Base-by-base conservation (phyloP, 2,329 filamentous ascomycete species). In the Drechslerella dactyloides region DNA sequence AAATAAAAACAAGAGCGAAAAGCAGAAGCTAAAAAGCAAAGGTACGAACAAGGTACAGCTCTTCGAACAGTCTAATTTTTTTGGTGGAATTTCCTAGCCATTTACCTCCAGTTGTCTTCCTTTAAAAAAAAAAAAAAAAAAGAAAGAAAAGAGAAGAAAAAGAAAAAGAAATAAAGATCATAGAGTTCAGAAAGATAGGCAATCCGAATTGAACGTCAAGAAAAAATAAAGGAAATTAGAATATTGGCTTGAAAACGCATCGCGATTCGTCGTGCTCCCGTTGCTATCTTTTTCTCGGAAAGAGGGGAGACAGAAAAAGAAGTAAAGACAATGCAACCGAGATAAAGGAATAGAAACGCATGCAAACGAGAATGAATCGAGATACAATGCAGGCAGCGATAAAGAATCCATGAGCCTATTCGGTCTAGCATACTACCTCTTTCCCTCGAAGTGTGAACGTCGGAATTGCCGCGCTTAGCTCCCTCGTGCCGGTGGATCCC, bases 401-500 rank as follows among this genome's bases (percentile, higher is more conserved):
- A 21, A 17, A 5, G 19, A 59, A 44, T 56, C 62, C 53, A 57
- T 24, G 56, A 54, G 24, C 33, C 51, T 52, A 24, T 27, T 46
- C 63, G 52, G 23, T 17, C 58, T 50, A n/a, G 19, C 21, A 19
- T 21, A 17, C 19, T 21, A 23, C 15, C 42, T 56, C n/a, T 24
- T 24, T 52, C 23, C 48, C 13, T 24, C 35, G 55, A 2, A 11
- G 17, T 23, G 30, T 54, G 23, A 23, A 21, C 44, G 44, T 48
- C 44, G 15, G 35, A 21, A n/a, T 60, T 30, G 5, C 52, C 42
- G 8, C 50, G 59, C 40, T 61, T 27, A 59, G 53, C 50, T 52
- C 70, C 48, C 62, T 55, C 68, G 52, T 33, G 73, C 73, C 48
- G 73, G 72, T 30, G 72, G 74, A 24, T 76, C 75, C 68, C 75